phyloP scores from a whole-genome alignment of 2,329 filamentous ascomycete species.

The Aureobasidium mangrovei region DNA sequence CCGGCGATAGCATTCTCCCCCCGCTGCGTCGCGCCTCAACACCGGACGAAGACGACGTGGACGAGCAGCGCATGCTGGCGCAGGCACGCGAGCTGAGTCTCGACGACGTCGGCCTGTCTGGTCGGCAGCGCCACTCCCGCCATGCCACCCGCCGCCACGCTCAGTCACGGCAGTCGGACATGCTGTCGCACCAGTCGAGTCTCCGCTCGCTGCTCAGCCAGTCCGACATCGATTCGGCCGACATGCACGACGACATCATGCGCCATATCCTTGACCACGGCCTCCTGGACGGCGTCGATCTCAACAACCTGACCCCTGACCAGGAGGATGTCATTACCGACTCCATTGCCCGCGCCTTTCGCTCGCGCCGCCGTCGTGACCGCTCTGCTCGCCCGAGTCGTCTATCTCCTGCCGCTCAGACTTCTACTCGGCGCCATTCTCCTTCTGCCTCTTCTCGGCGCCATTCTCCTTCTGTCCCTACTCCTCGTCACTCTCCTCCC shows the following conservation, averaged over 20 bases:
- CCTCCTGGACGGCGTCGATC: constrained; percentile 74
- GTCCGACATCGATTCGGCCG: constrained; percentile 66
- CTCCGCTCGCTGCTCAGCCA: constrained; percentile 75
- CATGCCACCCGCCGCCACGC: background rate
- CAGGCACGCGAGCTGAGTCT: constrained; percentile 67
- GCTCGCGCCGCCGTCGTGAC: constrained; percentile 47
- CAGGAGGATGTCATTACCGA: constrained; percentile 88
- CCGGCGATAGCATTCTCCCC: constrained; percentile 72
- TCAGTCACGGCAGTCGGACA: background rate
- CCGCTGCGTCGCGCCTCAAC: constrained; percentile 46
- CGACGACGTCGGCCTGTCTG: constrained; percentile 45
- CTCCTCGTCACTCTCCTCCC: background rate
- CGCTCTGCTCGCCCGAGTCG: background rate
- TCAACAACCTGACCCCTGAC: constrained; percentile 74
- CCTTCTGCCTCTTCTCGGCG: background rate
- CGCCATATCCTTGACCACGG: constrained; percentile 84
- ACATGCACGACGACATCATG: constrained; percentile 81
- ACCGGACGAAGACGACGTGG: constrained; percentile 44
- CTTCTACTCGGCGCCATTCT: background rate
- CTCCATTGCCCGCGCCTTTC: constrained; percentile 80
- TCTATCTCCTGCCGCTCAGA: background rate
- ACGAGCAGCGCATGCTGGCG: constrained; percentile 52
- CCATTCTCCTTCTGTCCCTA: background rate
- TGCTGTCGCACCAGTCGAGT: constrained; percentile 64
- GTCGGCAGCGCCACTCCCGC: background rate